Percentiles rank a stretch among this genome's conserved stretches.
phyloP scores from a whole-genome alignment of 257 asterid genomes.

The Thymus quinquecostatus region DNA sequence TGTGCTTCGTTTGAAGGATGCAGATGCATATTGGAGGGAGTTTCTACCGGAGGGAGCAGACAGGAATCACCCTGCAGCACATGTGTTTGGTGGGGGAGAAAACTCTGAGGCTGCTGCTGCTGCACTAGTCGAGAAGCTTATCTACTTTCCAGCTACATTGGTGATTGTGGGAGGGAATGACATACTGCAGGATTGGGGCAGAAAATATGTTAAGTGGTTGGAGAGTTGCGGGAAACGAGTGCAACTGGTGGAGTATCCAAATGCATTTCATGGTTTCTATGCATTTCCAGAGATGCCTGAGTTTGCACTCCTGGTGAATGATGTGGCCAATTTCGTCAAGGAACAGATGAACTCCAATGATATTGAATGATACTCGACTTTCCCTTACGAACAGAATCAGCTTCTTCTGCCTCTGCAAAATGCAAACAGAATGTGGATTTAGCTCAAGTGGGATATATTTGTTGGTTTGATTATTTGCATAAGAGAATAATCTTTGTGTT shows the following conservation, averaged over 20 bases:
- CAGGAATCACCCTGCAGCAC: conserved; percentile 17
- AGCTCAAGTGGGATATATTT: too few species aligned
- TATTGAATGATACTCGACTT: neutral
- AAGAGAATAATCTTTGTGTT: neutral
- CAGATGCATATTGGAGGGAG: conserved; percentile 9
- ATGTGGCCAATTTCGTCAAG: neutral
- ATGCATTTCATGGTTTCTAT: conserved; percentile 49
- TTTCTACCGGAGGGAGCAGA: neutral
- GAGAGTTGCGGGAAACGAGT: conserved; percentile 40
- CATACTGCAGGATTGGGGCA: conserved; percentile 49
- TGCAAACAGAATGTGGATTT: neutral
- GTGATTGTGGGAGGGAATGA: conserved; percentile 47
- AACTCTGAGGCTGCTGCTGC: neutral
- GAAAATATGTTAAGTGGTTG: conserved; percentile 36
- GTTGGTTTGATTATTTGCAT: neutral
- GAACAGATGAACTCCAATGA: neutral
- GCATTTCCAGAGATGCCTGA: conserved; percentile 42
- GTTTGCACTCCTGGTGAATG: neutral
- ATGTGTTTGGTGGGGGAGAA: neutral
- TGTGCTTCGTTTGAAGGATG: neutral
- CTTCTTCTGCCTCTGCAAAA: neutral
- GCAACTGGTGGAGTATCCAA: conserved; percentile 38
- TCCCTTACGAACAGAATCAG: neutral
- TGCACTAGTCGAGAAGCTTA: neutral
- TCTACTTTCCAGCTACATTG: conserved; percentile 35